phyloP scores from a whole-genome alignment of 1,284 basidiomycete genomes.

The Sparassis latifolia region DNA sequence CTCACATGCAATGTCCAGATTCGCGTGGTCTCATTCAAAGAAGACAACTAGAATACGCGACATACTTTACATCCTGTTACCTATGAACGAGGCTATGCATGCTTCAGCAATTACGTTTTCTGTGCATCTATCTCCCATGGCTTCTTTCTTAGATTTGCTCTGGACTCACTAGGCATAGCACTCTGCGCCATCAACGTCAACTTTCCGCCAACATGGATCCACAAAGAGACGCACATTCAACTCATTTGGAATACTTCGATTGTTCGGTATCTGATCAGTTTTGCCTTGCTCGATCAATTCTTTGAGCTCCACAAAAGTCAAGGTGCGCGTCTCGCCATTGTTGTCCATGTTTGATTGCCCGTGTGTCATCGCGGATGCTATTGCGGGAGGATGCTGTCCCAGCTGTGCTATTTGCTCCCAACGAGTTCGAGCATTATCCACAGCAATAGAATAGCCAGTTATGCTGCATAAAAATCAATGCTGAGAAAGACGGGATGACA shows the following conservation, averaged over 20 bases:
- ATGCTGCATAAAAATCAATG: conserved; percentile 10
- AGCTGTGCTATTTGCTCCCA: neutral
- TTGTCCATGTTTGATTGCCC: neutral
- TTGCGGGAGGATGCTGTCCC: neutral
- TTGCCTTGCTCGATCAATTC: conserved; percentile 63
- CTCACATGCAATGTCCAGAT: too few species aligned
- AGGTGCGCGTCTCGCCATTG: conserved; percentile 27
- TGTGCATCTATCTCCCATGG: conserved; percentile 45
- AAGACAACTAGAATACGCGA: too few species aligned
- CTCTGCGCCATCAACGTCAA: neutral
- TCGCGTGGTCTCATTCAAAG: too few species aligned
- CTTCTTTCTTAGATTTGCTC: conserved; percentile 41
- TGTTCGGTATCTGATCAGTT: conserved; percentile 70
- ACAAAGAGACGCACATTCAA: conserved; percentile 47
- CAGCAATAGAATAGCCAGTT: conserved; percentile 15
- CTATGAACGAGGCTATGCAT: too few species aligned
- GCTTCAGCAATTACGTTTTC: too few species aligned
- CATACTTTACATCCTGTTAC: too few species aligned
- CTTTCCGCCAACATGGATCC: neutral
- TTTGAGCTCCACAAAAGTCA: conserved; percentile 64
- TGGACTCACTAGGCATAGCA: conserved; percentile 45
- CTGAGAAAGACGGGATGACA: neutral
- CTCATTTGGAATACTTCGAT: conserved; percentile 56
- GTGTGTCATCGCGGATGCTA: neutral
- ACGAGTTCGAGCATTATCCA: conserved; percentile 14